Evolutionary conservation across 73 alveolate genomes (phyloP).

Genomic region (Paramecium tetraurelia): DNA sequence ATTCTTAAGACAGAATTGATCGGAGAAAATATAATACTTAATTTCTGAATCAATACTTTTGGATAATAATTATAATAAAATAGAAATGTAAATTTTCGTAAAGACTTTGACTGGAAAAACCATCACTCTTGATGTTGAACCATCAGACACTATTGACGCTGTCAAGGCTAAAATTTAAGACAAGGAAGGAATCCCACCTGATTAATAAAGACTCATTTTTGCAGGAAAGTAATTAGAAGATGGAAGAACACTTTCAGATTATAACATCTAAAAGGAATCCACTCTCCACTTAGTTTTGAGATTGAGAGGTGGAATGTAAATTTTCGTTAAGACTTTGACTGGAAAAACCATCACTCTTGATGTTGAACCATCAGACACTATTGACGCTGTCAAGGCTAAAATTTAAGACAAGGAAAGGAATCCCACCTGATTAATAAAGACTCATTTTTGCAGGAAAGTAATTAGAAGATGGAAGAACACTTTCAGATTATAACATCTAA

Average conservation of each 20-base stretch:
- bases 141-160: too few relatives aligned
- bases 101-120: constrained; percentile 55
- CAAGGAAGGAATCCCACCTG: constrained; percentile 62
- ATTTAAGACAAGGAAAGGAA: constrained; percentile 62
- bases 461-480: constrained; percentile 53
- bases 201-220: constrained; percentile 56
- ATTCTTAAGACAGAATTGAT: too few relatives aligned
- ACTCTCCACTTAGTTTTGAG: constrained; percentile 29
- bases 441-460: constrained; percentile 56
- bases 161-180: too few relatives aligned
- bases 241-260: constrained; percentile 50
- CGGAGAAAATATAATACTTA: too few relatives aligned
- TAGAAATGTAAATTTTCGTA: neutral
- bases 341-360: constrained; percentile 52
- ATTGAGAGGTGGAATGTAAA: constrained; percentile 61
- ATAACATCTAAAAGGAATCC: constrained; percentile 55
- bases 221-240: constrained; percentile 58
- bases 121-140: too few relatives aligned
- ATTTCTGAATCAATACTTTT: too few relatives aligned
- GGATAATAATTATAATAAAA: too few relatives aligned
- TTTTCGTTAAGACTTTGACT: neutral
- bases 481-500: constrained; percentile 44
- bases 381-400: constrained; percentile 50
- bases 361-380: neutral
- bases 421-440: constrained; percentile 62